Base-by-base conservation (phyloP, 2,329 filamentous ascomycete species). In the Cordyceps javanica region DNA sequence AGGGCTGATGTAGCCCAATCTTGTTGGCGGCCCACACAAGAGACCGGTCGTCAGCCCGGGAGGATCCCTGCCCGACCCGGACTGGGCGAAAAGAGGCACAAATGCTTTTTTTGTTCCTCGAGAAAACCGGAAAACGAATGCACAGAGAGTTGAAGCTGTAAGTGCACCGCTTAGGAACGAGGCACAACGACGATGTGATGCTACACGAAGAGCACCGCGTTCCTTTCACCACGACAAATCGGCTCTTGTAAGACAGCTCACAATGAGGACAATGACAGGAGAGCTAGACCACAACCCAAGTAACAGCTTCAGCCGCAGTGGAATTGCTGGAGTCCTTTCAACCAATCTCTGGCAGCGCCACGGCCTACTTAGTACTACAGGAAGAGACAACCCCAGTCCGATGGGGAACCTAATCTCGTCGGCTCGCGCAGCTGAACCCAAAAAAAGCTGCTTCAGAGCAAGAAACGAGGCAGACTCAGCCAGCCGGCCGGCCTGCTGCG, bases 371-470 rank as follows among this genome's bases (percentile, higher is more conserved):
- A 13, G 4, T n/a, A 48, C 26, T 34, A 10, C 32, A 51, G 21
- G 19, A 28, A 51, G 23, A 19, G 6, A 28, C 48, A 3, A 28
- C 49, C 49, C 49, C 49, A 14, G 36, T 30, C 49, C 5, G 51
- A 54, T 44, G 51, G 51, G 11, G 51, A 54, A 44, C 16, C 51
- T 44, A 54, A 54, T 54, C 51, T 54, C 51, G 39, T 42, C 36
- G 25, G 36, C 36, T 42, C 38, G 50, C 36, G 23, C 26, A 54
- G 49, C 49, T 52, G 49, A 52, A 52, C 36, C 21, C 16, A 25
- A 25, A 25, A n/a, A n/a, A n/a, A n/a, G n/a, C n/a, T 14, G 32
- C 32, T 21, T 21, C 34, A 23, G 8, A 5, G 16, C 11, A 5
- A 30, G 6, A 16, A 54, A 44, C 51, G 39, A 54, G 51, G 51